phyloP scores from a whole-genome alignment of 805 yeast species.

The Tetrapisispora iriomotensis region DNA sequence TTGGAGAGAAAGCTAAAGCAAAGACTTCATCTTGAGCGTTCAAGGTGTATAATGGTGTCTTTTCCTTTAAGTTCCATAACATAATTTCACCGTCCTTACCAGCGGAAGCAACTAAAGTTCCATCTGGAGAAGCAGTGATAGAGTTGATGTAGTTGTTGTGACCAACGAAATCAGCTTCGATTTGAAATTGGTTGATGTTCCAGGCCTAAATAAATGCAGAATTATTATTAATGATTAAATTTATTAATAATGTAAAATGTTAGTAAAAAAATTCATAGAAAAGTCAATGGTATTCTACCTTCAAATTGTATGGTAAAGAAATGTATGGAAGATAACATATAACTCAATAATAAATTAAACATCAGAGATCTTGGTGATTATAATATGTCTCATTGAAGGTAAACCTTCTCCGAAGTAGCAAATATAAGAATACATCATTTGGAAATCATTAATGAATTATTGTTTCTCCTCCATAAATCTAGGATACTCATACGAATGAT shows the following conservation, averaged over 20 bases:
- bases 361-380: conserved; percentile 99
- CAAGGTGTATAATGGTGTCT: conserved; percentile 84
- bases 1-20: conserved; percentile 99
- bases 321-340: not conserved
- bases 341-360: conserved; percentile 4
- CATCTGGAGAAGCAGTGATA: conserved; percentile 98
- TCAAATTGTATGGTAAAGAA: too few relatives aligned
- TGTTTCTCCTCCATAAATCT: too few relatives aligned
- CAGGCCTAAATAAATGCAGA: conserved; percentile 54
- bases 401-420: conserved; percentile 95
- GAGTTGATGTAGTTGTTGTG: conserved; percentile 98
- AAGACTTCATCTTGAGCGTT: conserved; percentile 93
- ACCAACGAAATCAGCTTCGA: conserved; percentile 94
- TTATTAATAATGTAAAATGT: conserved; percentile 34
- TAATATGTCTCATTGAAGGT: conserved; percentile 83
- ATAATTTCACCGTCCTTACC: conserved; percentile 98
- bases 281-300: too few relatives aligned
- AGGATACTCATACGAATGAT: conserved; percentile 9
- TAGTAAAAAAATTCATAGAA: conserved; percentile 30
- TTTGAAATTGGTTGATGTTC: conserved; percentile 77
- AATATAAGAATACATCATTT: conserved; percentile 79
- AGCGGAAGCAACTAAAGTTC: conserved; percentile 98
- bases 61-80: conserved; percentile 92
- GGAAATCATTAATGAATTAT: too few relatives aligned
- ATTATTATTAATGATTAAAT: not conserved